phyloP scores from a whole-genome alignment of 768 basidiomycete genomes.

The Suillus placidus region DNA sequence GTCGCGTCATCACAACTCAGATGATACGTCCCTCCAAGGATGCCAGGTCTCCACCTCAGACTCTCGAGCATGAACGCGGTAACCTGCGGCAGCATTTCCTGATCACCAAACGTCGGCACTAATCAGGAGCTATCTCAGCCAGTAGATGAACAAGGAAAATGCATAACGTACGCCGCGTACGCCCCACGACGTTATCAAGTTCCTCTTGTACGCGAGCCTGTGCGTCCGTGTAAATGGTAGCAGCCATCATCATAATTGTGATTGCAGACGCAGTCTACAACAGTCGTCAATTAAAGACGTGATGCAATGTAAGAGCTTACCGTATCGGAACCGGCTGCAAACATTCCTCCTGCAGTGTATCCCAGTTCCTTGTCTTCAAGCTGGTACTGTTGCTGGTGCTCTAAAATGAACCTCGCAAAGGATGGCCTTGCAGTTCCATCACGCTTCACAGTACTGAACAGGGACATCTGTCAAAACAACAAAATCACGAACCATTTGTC shows the following conservation, averaged over 20 bases:
- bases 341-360: slow-evolving; percentile 45
- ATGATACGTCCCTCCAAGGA: slow-evolving; percentile 25
- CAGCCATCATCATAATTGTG: slow-evolving; percentile 56
- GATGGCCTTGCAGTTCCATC: slow-evolving; percentile 29
- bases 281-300: not conserved
- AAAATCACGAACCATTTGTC: slow-evolving; percentile 29
- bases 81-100: slow-evolving; percentile 36
- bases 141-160: not conserved
- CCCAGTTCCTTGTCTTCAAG: slow-evolving; percentile 39
- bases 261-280: slow-evolving; percentile 48
- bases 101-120: slow-evolving; percentile 43
- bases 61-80: slow-evolving; percentile 40
- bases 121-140: not conserved
- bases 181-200: slow-evolving; percentile 52
- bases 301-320: slow-evolving; percentile 24
- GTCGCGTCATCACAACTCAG: not conserved
- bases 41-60: slow-evolving; percentile 42
- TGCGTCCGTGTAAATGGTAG: slow-evolving; percentile 51
- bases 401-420: slow-evolving; percentile 42
- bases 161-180: slow-evolving; percentile 27
- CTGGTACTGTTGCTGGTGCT: slow-evolving; percentile 35
- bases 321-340: slow-evolving; percentile 45
- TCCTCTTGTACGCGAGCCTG: slow-evolving; percentile 55
- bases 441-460: slow-evolving; percentile 20
- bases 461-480: too few species aligned